Base-by-base conservation (phyloP, 2,329 filamentous ascomycete genomes). In the Coniochaeta ligniaria region DNA sequence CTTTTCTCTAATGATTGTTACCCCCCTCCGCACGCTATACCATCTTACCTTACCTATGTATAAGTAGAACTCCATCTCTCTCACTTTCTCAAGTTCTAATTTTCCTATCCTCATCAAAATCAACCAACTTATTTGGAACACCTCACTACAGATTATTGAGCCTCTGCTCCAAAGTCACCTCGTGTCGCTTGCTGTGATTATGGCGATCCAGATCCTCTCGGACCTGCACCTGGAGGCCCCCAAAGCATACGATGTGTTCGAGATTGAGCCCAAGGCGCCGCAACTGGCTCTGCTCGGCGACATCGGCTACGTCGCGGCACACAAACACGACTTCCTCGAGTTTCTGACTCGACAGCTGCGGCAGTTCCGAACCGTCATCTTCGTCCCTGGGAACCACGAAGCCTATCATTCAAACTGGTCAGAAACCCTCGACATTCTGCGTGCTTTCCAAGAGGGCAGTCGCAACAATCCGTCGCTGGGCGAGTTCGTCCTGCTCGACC, bases 351-450 rank as follows among this genome's bases (percentile, higher is more conserved):
- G 63, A 2, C 82, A 85, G 64, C 75, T 86, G 2, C 35, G 43
- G 1, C 70, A 76, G 7, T 86, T 85, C 64, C 67, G 71, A 6
- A 67, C 72, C 1, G 78, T 86, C 1, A 75, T 86, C 45, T 74
- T 84, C 33, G 73, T 86, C 0, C 68, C 78, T 0, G 82, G 83
- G 0, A 86, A 86, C 64, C 83, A 86, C 66, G 83, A 87, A 66
- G 73, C 81, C 0, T 84, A 80, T 63, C 66, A 70, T 54, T 75
- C 74, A 5, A 71, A 16, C 43, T 80, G 77, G 77, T 47, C 65
- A 2, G 62, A 66, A 0, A 68, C 72, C 0, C 67, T 72, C 33
- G 33, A 54, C 1, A 62, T 64, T 1, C 68, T 80, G 16, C 63
- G 62, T 28, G 60, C 26, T 0, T 76, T 78, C 41, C 71, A 76